Evolutionary conservation across 306 rosid species (phyloP).

Genomic region (Aeschynomene evenia): DNA sequence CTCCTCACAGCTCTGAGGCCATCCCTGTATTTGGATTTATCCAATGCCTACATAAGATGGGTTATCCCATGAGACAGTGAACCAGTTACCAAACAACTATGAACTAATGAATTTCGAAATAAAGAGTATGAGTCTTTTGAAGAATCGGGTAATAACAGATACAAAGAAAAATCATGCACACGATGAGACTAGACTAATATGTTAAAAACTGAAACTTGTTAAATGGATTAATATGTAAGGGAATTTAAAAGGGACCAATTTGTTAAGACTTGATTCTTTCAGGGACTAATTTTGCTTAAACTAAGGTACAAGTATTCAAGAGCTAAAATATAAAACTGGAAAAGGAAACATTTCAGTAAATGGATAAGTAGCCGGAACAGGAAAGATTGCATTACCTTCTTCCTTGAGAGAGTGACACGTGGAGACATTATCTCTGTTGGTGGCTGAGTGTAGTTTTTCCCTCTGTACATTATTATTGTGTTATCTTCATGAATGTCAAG

Average conservation of each 20-base stretch:
- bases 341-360: not conserved
- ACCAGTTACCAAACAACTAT: slow-evolving; percentile 3
- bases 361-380: slow-evolving; percentile 11
- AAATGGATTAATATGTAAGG: no score
- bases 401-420: slow-evolving; percentile 80
- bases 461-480: slow-evolving; percentile 93
- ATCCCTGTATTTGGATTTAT: slow-evolving; percentile 86
- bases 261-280: no score
- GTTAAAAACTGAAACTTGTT: no score
- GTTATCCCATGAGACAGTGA: slow-evolving; percentile 9
- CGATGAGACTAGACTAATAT: no score
- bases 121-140: no score
- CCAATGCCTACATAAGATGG: slow-evolving; percentile 70
- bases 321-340: not conserved
- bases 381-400: slow-evolving; percentile 57
- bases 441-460: slow-evolving; percentile 94
- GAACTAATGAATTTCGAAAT: not conserved
- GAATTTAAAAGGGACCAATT: no score
- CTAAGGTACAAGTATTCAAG: not conserved
- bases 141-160: no score
- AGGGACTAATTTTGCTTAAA: not conserved
- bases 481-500: slow-evolving; percentile 83
- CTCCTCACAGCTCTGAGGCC: slow-evolving; percentile 84
- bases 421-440: slow-evolving; percentile 99
- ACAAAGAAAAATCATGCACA: no score